Evolutionary conservation across 371 early-diverging fungal species (phyloP).

Genomic region (Zychaea mexicana): DNA sequence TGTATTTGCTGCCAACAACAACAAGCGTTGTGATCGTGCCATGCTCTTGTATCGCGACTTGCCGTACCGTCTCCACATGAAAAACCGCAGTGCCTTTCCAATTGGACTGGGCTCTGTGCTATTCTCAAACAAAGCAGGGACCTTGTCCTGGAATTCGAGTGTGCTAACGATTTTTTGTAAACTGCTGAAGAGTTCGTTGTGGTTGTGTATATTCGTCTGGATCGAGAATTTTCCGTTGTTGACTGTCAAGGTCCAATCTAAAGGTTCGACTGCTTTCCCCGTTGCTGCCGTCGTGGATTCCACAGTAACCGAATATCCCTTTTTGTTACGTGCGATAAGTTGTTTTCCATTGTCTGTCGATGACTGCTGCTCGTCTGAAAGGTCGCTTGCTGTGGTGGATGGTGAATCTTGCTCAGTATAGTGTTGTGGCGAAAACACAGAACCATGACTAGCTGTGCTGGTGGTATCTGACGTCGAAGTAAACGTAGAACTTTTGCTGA

Average conservation of each 20-base stretch:
- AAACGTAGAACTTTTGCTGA: neutral
- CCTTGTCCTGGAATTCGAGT: constrained; percentile 19
- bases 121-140: constrained; percentile 10
- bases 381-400: neutral
- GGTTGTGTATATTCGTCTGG: constrained; percentile 32
- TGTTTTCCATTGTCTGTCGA: neutral
- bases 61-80: constrained; percentile 38
- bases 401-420: neutral
- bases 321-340: constrained; percentile 12
- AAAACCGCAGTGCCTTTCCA: constrained; percentile 8
- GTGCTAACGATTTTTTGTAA: constrained; percentile 24
- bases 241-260: constrained; percentile 32
- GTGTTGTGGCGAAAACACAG: neutral
- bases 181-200: constrained; percentile 26
- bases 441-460: neutral
- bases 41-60: constrained; percentile 30
- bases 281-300: neutral
- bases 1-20: neutral
- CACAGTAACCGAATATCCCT: constrained; percentile 3
- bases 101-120: constrained; percentile 1
- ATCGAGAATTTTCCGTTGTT: constrained; percentile 31
- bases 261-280: neutral
- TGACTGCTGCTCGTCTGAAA: neutral
- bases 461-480: neutral
- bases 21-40: constrained; percentile 11